A percentile compares a stretch with the other conserved stretches of the same genome.
Evolutionary conservation across 2,329 filamentous ascomycete species (phyloP).

Genomic region (Aspergillus tamarii): DNA sequence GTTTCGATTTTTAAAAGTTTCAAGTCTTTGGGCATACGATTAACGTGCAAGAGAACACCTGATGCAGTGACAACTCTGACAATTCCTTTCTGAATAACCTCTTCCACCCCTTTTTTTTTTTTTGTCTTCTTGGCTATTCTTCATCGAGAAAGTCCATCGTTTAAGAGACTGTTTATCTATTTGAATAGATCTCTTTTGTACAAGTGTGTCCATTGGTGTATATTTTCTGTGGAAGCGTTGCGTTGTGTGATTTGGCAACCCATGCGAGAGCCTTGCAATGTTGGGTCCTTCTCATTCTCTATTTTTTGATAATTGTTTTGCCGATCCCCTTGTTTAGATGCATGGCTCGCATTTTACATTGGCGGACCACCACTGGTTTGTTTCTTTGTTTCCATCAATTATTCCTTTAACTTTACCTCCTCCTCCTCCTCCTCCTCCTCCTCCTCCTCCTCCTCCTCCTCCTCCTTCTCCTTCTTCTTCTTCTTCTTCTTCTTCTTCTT

Average conservation of each 20-base stretch:
- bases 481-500: too few species aligned
- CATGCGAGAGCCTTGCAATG: constrained; percentile 24
- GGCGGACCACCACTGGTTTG: not conserved
- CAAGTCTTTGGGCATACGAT: constrained; percentile 20
- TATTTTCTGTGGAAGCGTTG: constrained; percentile 13
- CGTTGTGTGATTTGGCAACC: constrained; percentile 28
- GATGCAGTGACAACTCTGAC: not conserved
- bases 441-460: too few species aligned
- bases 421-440: constrained; percentile 13
- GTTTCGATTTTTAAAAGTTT: constrained; percentile 22
- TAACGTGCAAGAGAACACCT: not conserved
- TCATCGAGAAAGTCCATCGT: not conserved
- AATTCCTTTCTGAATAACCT: constrained; percentile 7
- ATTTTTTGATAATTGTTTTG: not conserved
- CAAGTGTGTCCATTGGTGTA: constrained; percentile 21
- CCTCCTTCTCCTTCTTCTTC: too few species aligned
- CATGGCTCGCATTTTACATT: not conserved
- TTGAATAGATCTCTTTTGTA: constrained; percentile 28
- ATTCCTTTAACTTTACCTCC: constrained; percentile 14
- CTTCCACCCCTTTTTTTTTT: constrained; percentile 11
- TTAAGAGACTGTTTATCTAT: constrained; percentile 7
- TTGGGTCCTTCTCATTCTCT: constrained; percentile 13
- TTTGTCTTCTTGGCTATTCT: constrained; percentile 2
- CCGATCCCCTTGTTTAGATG: not conserved
- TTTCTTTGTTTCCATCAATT: constrained; percentile 15